A percentile compares a stretch with the other conserved stretches of the same genome.
Evolutionary conservation across 176 grass and related monocot genomes (phyloP).

Genomic region (Triticum dicoccoides): DNA sequence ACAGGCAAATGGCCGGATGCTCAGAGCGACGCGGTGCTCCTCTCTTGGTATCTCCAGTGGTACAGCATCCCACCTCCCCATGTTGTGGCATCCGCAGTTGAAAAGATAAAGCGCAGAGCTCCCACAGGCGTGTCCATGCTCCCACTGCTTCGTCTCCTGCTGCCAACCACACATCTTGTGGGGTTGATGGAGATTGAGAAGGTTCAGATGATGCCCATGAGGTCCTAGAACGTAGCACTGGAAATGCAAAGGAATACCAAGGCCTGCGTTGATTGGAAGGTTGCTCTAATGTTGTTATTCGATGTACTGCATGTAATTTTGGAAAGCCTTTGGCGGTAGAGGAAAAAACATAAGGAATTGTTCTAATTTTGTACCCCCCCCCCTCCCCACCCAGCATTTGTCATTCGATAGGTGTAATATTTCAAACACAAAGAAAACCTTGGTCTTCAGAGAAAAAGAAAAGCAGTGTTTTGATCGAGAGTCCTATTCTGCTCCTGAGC

Average conservation of each 20-base stretch:
- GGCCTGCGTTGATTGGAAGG: background rate
- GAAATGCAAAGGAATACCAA: background rate
- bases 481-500: no score
- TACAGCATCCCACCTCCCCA: slow-evolving; percentile 71
- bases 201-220: slow-evolving; percentile 27
- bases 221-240: background rate
- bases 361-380: background rate
- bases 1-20: slow-evolving; percentile 56
- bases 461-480: no score
- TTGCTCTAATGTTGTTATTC: background rate
- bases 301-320: background rate
- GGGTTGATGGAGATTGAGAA: slow-evolving; percentile 80
- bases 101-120: slow-evolving; percentile 42
- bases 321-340: background rate
- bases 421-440: no score
- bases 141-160: slow-evolving; percentile 65
- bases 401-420: no score
- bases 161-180: slow-evolving; percentile 58
- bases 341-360: background rate
- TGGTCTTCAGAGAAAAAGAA: background rate
- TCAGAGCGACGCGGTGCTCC: slow-evolving; percentile 49
- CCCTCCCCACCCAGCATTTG: no score
- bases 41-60: slow-evolving; percentile 94
- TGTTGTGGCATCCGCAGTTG: slow-evolving; percentile 49
- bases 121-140: slow-evolving; percentile 40